A percentile compares a stretch with the other conserved stretches of the same genome.
phyloP scores from a whole-genome alignment of 75 land plant genomes.

The Gnetum montanum region DNA sequence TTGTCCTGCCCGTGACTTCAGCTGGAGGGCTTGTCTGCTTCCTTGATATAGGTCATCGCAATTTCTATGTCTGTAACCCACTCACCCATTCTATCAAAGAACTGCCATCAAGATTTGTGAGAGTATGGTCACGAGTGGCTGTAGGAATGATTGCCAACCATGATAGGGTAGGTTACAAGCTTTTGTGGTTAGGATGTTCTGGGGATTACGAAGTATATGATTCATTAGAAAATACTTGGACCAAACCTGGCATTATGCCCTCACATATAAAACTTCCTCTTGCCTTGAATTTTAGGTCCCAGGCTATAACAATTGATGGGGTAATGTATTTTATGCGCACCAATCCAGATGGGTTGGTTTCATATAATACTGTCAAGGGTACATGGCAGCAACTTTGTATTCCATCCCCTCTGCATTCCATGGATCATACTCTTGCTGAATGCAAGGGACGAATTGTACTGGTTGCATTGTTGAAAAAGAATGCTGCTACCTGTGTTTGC shows the following conservation, averaged over 20 bases:
- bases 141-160: slow-evolving; percentile 71
- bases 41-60: slow-evolving; percentile 43
- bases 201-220: slow-evolving; percentile 72
- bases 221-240: slow-evolving; percentile 45
- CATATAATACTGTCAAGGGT: slow-evolving; percentile 32
- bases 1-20: slow-evolving; percentile 46
- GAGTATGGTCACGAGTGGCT: slow-evolving; percentile 56
- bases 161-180: slow-evolving; percentile 42
- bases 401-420: slow-evolving; percentile 38
- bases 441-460: slow-evolving; percentile 46
- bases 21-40: slow-evolving; percentile 77
- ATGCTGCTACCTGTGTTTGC: slow-evolving; percentile 65
- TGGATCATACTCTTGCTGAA: slow-evolving; percentile 54
- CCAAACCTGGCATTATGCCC: slow-evolving; percentile 38
- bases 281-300: slow-evolving; percentile 49
- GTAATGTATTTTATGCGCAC: slow-evolving; percentile 58
- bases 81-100: slow-evolving; percentile 44
- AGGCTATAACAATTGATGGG: slow-evolving; percentile 32
- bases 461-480: slow-evolving; percentile 58
- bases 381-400: slow-evolving; percentile 49
- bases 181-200: slow-evolving; percentile 60
- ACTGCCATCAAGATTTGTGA: slow-evolving; percentile 43
- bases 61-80: slow-evolving; percentile 72
- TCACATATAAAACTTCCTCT: slow-evolving; percentile 42
- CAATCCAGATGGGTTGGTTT: slow-evolving; percentile 57